Evolutionary conservation across 108 stramenopile genomes (phyloP).

Genomic region (Skeletonema costatum): DNA sequence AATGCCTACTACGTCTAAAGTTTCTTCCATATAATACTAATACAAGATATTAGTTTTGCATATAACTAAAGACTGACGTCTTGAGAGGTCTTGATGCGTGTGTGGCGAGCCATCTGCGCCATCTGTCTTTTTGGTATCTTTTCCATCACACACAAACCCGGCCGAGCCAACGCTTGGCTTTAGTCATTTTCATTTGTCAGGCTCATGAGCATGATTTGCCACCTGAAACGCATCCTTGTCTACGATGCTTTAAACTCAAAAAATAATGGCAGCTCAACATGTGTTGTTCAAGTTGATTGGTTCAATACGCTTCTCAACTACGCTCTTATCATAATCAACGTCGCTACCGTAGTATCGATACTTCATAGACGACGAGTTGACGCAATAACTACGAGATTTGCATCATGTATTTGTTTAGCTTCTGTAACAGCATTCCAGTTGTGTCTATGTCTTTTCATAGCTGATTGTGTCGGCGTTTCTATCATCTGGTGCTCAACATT

Average conservation of each 20-base stretch:
- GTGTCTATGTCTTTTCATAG: neutral
- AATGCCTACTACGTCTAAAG: too few species aligned
- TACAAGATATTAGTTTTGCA: too few species aligned
- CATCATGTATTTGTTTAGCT: neutral
- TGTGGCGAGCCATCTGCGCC: too few species aligned
- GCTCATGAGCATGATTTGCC: neutral
- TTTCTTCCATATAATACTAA: too few species aligned
- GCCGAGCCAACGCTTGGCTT: too few species aligned
- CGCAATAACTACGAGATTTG: neutral
- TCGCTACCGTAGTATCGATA: neutral
- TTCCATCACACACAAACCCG: neutral
- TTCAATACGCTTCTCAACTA: neutral
- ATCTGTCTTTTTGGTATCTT: neutral
- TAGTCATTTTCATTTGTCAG: too few species aligned
- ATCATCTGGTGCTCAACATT: neutral
- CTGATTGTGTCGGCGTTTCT: neutral
- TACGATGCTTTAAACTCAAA: neutral
- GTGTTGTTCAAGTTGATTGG: neutral
- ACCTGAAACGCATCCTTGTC: neutral
- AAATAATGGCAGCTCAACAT: neutral
- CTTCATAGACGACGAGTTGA: neutral
- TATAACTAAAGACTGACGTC: too few species aligned
- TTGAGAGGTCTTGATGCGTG: too few species aligned
- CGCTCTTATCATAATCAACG: neutral
- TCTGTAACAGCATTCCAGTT: neutral